Conservation (phyloP, 331 rosid species). For the Quercus phellos region DNA sequence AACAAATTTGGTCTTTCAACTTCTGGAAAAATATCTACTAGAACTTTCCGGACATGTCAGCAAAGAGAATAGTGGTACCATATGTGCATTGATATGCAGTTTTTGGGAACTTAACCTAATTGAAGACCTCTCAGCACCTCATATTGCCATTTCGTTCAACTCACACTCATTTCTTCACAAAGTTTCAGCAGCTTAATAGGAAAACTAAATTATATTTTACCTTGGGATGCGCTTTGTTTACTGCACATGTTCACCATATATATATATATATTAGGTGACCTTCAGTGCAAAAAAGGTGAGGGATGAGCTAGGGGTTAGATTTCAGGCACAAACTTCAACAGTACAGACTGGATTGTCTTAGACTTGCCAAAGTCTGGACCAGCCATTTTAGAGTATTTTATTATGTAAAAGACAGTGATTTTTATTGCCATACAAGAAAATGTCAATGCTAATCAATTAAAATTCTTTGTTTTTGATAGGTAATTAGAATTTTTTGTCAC, state of each 20-base stretch:
- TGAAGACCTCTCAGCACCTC: background rate
- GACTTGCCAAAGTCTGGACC: background rate
- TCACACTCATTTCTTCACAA: background rate
- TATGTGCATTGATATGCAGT: background rate
- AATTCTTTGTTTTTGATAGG: too few relatives aligned
- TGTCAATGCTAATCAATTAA: too few relatives aligned
- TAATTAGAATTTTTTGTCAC: too few relatives aligned
- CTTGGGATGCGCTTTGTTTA: background rate
- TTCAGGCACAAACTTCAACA: background rate
- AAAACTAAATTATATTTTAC: background rate
- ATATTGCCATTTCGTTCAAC: background rate
- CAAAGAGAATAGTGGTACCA: background rate
- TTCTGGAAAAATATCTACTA: background rate
- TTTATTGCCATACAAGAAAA: background rate
- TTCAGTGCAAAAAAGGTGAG: background rate
- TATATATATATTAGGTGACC: too few relatives aligned
- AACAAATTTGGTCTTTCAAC: background rate
- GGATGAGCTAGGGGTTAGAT: constrained; percentile 3
- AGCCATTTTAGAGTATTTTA: background rate
- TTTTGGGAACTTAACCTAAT: background rate
- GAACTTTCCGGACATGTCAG: background rate
- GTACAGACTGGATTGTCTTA: too few relatives aligned
- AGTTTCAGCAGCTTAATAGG: background rate
- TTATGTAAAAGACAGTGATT: background rate
- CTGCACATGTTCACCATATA: background rate